Base-by-base conservation (phyloP, 495 filamentous ascomycete species). In the Friedmanniomyces simplex region DNA sequence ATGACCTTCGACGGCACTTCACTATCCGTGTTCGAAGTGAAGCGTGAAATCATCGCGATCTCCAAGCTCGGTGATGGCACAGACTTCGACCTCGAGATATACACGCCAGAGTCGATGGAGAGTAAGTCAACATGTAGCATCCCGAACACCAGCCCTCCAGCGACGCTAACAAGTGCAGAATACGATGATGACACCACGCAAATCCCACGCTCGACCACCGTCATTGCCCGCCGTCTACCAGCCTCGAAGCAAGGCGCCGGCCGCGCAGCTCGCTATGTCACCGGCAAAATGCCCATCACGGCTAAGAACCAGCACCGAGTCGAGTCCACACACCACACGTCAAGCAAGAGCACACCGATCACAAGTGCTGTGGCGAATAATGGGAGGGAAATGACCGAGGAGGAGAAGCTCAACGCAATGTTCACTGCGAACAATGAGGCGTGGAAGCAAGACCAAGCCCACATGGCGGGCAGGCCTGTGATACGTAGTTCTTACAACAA, bases 1-100 rank as follows among this genome's bases (percentile, higher is more conserved):
- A 88, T 99, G 58, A 85, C 88, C 65, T 99, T 99, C 74, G 93
- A 99, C 75, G 93, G 93, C 67, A 96, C 93, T 65, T 88, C 88
- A 73, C 96, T 99, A 60, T 95, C 93, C 55, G 93, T 97, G 65
- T 99, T 96, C 75, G 93, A 97, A 71, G 74, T 97, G 68, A 99
- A 99, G 73, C 83, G 91, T 73, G 91, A 96, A 72, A 99, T 99
- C 68, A 99, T 99, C 73, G 79, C 81, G 65, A 84, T 88, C 74
- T 91, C 86, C 75, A 87, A 86, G 60, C 78, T 97, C 43, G 94
- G 93, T 62, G 90, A 97, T 76, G 94, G 94, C 56, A 88, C 87
- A 55, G 93, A 99, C 66, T 96, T 99, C 68, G 93, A 99, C 71
- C 78, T 99, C 50, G 81, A 88, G 47, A 93, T 99, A 62, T 93